Percentiles rank a stretch among this genome's conserved stretches.
Conservation (phyloP, 148 eudicot genomes). For the Vaccinium corymbosum region DNA sequence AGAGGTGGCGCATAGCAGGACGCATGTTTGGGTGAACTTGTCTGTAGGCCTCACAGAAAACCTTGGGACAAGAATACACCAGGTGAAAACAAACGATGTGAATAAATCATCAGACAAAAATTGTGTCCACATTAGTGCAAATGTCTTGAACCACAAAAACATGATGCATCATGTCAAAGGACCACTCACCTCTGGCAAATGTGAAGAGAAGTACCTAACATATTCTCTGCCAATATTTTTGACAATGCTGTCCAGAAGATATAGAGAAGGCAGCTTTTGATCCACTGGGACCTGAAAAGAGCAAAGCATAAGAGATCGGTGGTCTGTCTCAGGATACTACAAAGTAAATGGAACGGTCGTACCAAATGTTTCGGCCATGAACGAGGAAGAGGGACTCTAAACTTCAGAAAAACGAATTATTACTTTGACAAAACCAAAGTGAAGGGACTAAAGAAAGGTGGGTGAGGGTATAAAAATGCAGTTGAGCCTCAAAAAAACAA, state of each 20-base stretch:
- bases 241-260: constrained; percentile 94
- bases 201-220: constrained; percentile 62
- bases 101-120: background rate
- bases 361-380: background rate
- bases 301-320: constrained; percentile 4
- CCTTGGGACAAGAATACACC: constrained; percentile 35
- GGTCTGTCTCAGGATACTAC: background rate
- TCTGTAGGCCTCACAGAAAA: constrained; percentile 74
- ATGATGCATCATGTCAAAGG: background rate
- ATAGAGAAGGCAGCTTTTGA: constrained; percentile 84
- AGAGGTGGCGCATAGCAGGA: constrained; percentile 77
- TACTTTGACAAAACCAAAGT: background rate
- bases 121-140: background rate
- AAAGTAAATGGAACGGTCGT: background rate
- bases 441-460: background rate
- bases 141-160: background rate
- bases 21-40: constrained; percentile 68
- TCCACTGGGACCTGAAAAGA: constrained; percentile 78
- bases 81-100: background rate
- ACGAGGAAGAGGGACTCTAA: background rate
- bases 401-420: background rate
- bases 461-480: background rate
- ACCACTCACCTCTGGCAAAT: constrained; percentile 73
- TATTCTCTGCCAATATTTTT: constrained; percentile 92
- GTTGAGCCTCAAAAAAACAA: background rate